Conservation (phyloP, 257 asterid genomes). For the Linderniella brevidens region DNA sequence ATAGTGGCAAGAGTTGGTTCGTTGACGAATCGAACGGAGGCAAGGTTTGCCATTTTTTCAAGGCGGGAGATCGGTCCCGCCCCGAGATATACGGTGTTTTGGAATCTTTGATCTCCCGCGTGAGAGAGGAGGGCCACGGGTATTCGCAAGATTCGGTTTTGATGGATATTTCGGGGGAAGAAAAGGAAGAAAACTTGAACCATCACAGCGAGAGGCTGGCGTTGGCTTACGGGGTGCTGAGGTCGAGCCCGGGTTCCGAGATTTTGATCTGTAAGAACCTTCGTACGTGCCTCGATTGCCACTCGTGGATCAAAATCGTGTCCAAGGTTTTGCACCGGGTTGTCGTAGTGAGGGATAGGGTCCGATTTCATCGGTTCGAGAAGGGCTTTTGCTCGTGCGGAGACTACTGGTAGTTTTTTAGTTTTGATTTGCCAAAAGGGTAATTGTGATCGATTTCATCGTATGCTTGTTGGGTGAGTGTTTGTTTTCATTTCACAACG, state of each 20-base stretch:
- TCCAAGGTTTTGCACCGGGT: conserved; percentile 49
- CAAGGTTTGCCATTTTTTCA: conserved; percentile 48
- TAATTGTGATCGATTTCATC: too few species aligned
- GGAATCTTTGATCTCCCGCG: conserved; percentile 27
- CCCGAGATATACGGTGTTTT: conserved; percentile 45
- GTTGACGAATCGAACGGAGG: too few species aligned
- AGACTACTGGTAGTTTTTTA: conserved; percentile 79
- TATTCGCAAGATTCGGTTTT: conserved; percentile 35
- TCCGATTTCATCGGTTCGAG: conserved; percentile 63
- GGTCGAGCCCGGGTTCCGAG: conserved; percentile 54
- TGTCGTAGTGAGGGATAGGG: conserved; percentile 54
- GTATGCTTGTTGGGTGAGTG: too few species aligned
- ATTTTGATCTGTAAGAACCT: conserved; percentile 48
- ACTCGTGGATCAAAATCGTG: conserved; percentile 53
- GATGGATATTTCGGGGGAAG: conserved; percentile 80
- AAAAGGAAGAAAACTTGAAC: conserved; percentile 59
- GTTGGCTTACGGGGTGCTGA: conserved; percentile 47
- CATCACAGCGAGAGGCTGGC: conserved; percentile 73
- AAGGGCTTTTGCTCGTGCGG: conserved; percentile 53
- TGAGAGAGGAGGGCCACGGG: conserved; percentile 46
- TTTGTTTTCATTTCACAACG: too few species aligned
- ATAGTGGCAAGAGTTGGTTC: too few species aligned
- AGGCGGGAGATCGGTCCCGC: conserved; percentile 49
- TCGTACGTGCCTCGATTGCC: conserved; percentile 72
- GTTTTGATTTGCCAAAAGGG: too few species aligned